Evolutionary conservation across 805 yeast species (phyloP), one percentile per base, ranked within the genome.

Genomic region (Ogataea dorogensis): DNA sequence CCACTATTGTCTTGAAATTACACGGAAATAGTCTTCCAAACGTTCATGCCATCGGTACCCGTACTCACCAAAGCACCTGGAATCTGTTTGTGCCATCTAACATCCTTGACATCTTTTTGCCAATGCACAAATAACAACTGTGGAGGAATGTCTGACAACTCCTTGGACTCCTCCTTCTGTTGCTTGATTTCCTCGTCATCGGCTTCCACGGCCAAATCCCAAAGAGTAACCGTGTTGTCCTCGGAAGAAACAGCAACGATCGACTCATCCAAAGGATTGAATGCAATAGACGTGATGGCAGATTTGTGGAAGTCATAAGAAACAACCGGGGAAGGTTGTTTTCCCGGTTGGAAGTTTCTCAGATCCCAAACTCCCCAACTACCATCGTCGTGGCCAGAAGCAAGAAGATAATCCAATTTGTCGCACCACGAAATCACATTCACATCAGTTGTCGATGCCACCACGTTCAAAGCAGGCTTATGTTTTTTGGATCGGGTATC

Each of bases 151-250:
- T 84, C 94, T 48, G 80, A 81, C 48, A 93, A 68, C 51, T 89
- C 97, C 50, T 75, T 73, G 25, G 80, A 75, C 52, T 83, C 93
- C 39, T 77, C 73, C 51, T 78, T 75, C 65, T 91, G 97, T 55
- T 82, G 84, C 40, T 85, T 79, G 48, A 91, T 84, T 64, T 91
- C 98, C 58, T 91, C 98, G 58, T 93, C 98, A 42, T 89, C 98
- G 3, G 98, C 98, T 67, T 93, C 98, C 11, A 93, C 98, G 9
- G 97, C 91, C 59, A 93, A 72, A 67, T 93, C 98, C 98, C 98
- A 93, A 48, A 93, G 68, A 1, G 97, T 88, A 7, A 93, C 97
- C 5, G 98, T 93, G 61, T 88, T 88, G 63, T 93, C 98, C 59
- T 89, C 98, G 1, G 95, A 86, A 3, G 94, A 88, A 12, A 91